Evolutionary conservation across 192 early-diverging fungal genomes (phyloP), one percentile per base, ranked within the genome.

Genomic region (Coemansia sp.): DNA sequence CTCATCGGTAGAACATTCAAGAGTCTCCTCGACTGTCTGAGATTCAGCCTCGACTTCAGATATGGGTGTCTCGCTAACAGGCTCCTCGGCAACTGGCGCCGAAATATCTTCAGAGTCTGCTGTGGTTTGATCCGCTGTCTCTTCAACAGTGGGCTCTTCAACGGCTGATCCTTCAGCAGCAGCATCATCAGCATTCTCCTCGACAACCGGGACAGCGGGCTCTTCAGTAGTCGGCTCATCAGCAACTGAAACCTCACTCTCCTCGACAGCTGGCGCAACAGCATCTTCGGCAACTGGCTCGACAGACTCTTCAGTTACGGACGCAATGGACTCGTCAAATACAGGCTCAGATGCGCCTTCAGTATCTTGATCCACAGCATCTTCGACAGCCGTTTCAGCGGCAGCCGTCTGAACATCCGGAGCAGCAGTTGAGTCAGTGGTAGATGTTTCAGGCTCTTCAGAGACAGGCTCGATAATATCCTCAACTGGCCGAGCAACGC

Each of bases 361-460:
- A n/a, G 0, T 45, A 45, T 16, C 41, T n/a, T 16, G 16, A 16
- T 14, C 26, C 6, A 4, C n/a, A 26, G 14, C 12, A 4, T 45
- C 14, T 16, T 45, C 41, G 16, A n/a, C 3, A 12, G 9, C 41
- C 5, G 41, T 45, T 37, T 23, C 38, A 27, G 2, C 43, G 4
- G 16, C 11, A 27, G 41, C 25, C 12, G 22, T 25, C 23, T 54
- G 22, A 31, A 27, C 52, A 9, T 54, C 16, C 12, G 52, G 12
- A 7, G 22, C 52, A 25, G 11, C 52, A 29, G 8, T n/a, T n/a
- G 19, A 6, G 52, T 41, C 38, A 22, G 3, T 11, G 2, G 62
- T 14, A 27, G 52, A 19, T 17, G 41, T n/a, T 14, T 26, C 38
- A 5, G 52, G n/a, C 38, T 61, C 72, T 9, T 60, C 62, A 60